Base-by-base conservation (phyloP, 768 basidiomycete genomes). In the Collybiopsis confluens region DNA sequence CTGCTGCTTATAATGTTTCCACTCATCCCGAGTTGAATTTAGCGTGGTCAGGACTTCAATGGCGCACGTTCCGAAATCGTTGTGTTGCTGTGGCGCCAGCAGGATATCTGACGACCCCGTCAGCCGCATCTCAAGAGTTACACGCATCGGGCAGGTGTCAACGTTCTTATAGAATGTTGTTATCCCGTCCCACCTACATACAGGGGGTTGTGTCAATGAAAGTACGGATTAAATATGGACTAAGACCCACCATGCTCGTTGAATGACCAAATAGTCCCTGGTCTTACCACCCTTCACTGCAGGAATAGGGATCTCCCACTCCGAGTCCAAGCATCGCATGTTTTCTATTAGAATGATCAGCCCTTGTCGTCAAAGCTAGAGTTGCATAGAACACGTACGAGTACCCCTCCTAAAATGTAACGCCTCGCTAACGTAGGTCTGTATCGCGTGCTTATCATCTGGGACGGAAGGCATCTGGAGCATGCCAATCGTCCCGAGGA, bases 41-140 rank as follows among this genome's bases (percentile, higher is more conserved):
- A 62, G 59, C 27, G 61, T 59, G 11, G 63, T 64, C 26, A 65
- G 60, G 21, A 65, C 54, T 55, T 65, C 64, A 47, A 65, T 65
- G 15, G 59, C 59, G 26, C 47, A 42, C 38, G 58, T 65, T 24
- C 60, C 62, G 8, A 55, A 38, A 11, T 23, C 40, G 54, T 65
- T 65, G 23, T 61, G 61, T 4, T 58, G 58, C 54, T 66, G 65
- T 4, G 64, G 59, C 20, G 64, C 64, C 27, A 65, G 56, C 3
- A 66, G 43, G 9, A 64, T 56, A 43, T 61, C 37, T 11, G 61
- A 64, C 30, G 37, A 48, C 33, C 65, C 65, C 37, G 63, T 66
- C 15, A 66, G 56, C 23, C 64, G 61, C 62, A 66, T 60, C 54
- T 66, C 64, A 36, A 66, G 59, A 18, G 65, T 58, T 36, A 65